phyloP scores from a whole-genome alignment of 805 yeast genomes.

The Clavispora vitiphila region DNA sequence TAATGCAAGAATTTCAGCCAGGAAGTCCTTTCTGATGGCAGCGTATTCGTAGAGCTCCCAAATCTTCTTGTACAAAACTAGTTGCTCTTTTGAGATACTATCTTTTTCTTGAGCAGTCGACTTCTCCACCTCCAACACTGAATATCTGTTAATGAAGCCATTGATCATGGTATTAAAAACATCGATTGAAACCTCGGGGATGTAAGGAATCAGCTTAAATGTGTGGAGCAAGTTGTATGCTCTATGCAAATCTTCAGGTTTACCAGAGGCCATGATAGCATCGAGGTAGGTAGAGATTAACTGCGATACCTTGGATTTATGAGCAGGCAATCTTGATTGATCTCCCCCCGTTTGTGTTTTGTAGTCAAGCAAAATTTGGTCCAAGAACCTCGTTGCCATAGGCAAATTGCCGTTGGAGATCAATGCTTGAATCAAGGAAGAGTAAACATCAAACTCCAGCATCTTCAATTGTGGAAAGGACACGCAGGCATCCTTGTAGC shows the following conservation, averaged over 20 bases:
- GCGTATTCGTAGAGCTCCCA: slow-evolving; percentile 32
- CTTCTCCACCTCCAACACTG: slow-evolving; percentile 12
- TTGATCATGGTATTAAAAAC: slow-evolving; percentile 29
- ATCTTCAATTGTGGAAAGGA: slow-evolving; percentile 12
- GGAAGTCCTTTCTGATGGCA: slow-evolving; percentile 34
- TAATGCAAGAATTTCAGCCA: slow-evolving; percentile 2
- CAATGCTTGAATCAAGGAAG: slow-evolving; percentile 48
- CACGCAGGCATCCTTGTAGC: slow-evolving; percentile 28
- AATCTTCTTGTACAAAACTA: slow-evolving; percentile 12
- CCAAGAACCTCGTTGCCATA: slow-evolving; percentile 53
- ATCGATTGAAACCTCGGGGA: slow-evolving; percentile 32
- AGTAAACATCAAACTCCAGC: slow-evolving; percentile 46
- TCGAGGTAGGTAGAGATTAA: slow-evolving; percentile 42
- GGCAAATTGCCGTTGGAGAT: slow-evolving; percentile 45
- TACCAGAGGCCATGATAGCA: slow-evolving; percentile 23
- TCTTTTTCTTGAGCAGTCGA: not conserved
- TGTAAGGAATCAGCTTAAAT: slow-evolving; percentile 25
- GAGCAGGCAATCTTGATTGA: slow-evolving; percentile 12
- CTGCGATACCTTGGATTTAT: slow-evolving; percentile 23
- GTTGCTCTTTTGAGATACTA: slow-evolving; percentile 10
- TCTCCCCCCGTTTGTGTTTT: slow-evolving; percentile 10
- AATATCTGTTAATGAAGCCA: slow-evolving; percentile 18
- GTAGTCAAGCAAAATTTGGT: slow-evolving; percentile 45
- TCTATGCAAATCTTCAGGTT: slow-evolving; percentile 13
- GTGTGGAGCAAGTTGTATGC: slow-evolving; percentile 23